These are phyloP conservation scores for Solanum piurae DNA, from an alignment of 257 asterid genomes.

Conservation along the genomic window DNA sequence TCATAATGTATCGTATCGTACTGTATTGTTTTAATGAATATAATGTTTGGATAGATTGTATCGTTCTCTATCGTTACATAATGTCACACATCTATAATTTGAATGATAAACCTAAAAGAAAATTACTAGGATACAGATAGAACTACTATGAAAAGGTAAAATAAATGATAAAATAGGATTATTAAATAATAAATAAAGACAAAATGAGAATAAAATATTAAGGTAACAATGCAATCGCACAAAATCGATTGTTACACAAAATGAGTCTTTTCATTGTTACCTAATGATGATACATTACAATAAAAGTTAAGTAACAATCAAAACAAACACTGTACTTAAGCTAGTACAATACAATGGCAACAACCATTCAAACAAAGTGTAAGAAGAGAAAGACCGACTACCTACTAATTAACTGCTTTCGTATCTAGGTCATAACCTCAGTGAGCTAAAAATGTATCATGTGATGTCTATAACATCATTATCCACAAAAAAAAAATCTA, in stretches of 20 bases:
- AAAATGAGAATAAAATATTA: background rate
- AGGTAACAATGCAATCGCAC: background rate
- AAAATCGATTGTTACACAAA: background rate
- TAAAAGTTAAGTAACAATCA: background rate
- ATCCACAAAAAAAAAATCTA: background rate
- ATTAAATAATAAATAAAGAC: too few species aligned
- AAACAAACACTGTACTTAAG: background rate
- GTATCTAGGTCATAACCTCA: background rate
- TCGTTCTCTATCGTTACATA: accelerated
- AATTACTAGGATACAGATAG: too few species aligned
- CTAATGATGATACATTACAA: background rate
- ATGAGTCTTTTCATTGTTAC: background rate
- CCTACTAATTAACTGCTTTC: background rate
- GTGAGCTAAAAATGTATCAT: background rate
- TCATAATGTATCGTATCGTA: too few species aligned
- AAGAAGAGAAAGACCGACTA: background rate
- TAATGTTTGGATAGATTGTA: too few species aligned
- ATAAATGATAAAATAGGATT: too few species aligned
- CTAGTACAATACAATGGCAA: background rate
- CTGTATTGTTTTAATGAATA: too few species aligned
- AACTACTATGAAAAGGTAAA: background rate
- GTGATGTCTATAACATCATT: background rate
- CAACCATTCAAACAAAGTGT: background rate
- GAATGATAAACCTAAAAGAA: background rate
- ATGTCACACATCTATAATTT: background rate